These are phyloP conservation scores for Hemileccinum impolitum DNA, from an alignment of 768 basidiomycete species.

Conservation along the genomic window DNA sequence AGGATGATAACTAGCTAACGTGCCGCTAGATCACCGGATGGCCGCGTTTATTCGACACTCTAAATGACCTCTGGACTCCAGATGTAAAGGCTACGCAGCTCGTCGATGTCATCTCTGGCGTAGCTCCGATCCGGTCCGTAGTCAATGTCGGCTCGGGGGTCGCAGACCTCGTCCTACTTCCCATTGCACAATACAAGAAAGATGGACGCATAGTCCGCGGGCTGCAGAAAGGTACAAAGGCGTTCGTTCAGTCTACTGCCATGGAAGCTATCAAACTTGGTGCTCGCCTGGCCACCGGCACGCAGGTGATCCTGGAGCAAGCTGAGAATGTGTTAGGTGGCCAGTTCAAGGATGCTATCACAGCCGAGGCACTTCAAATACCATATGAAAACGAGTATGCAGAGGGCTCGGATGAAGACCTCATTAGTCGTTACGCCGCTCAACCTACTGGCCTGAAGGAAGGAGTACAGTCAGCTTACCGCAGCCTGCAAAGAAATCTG, in stretches of 20 bases:
- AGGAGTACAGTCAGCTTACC: constrained; percentile 90
- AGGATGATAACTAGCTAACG: constrained; percentile 8
- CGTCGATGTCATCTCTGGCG: constrained; percentile 94
- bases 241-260: constrained; percentile 92
- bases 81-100: constrained; percentile 99
- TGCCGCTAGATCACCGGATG: constrained; percentile 85
- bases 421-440: constrained; percentile 87
- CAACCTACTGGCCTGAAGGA: constrained; percentile 84
- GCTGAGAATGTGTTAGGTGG: constrained; percentile 89
- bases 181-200: constrained; percentile 96
- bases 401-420: constrained; percentile 44
- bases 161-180: constrained; percentile 91
- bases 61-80: constrained; percentile 99
- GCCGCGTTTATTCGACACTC: constrained; percentile 79
- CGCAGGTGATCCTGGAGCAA: constrained; percentile 95
- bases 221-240: constrained; percentile 88
- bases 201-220: constrained; percentile 92
- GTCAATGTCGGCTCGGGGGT: constrained; percentile 98
- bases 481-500: constrained; percentile 80
- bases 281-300: constrained; percentile 91
- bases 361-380: constrained; percentile 61
- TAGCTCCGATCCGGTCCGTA: constrained; percentile 91
- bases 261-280: constrained; percentile 95
- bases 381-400: constrained; percentile 31
- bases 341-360: constrained; percentile 62